These are phyloP conservation scores for Stagonosporopsis cucurbitacearum DNA, from an alignment of 2,329 filamentous ascomycete genomes.

Conservation along the genomic window DNA sequence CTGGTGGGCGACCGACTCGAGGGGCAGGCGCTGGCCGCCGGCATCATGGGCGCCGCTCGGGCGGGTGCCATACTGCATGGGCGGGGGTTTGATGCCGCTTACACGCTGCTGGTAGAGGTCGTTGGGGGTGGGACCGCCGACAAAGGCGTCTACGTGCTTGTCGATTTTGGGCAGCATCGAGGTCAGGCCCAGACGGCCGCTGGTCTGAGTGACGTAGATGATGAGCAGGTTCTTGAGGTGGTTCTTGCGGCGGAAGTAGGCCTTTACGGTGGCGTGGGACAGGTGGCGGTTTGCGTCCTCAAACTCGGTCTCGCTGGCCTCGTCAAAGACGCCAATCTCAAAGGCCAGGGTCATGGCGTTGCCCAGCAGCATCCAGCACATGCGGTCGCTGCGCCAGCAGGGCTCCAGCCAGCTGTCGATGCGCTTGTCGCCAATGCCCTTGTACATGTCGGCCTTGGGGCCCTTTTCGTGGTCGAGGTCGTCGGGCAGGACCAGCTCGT, in stretches of 20 bases:
- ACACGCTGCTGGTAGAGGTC: slow-evolving; percentile 48
- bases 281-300: slow-evolving; percentile 48
- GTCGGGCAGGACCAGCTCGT: slow-evolving; percentile 70
- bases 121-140: slow-evolving; percentile 38
- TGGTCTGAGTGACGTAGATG: slow-evolving; percentile 93
- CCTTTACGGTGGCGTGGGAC: slow-evolving; percentile 68
- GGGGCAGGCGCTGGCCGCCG: slow-evolving; percentile 44
- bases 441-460: slow-evolving; percentile 48
- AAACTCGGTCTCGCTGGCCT: slow-evolving; percentile 74
- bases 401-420: slow-evolving; percentile 98
- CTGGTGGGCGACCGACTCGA: slow-evolving; percentile 46
- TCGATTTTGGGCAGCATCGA: slow-evolving; percentile 78
- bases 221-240: slow-evolving; percentile 86
- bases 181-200: slow-evolving; percentile 87
- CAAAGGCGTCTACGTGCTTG: slow-evolving; percentile 33
- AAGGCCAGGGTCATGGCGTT: slow-evolving; percentile 89
- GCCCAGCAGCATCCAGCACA: slow-evolving; percentile 97
- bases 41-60: slow-evolving; percentile 30
- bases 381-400: slow-evolving; percentile 86
- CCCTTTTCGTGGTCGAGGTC: slow-evolving; percentile 65
- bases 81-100: slow-evolving; percentile 43
- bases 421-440: slow-evolving; percentile 77
- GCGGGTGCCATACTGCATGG: slow-evolving; percentile 44
- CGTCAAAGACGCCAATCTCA: slow-evolving; percentile 94
- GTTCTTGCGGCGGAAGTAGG: slow-evolving; percentile 76